phyloP scores from a whole-genome alignment of 768 basidiomycete genomes.

The Suillus ampliporus region DNA sequence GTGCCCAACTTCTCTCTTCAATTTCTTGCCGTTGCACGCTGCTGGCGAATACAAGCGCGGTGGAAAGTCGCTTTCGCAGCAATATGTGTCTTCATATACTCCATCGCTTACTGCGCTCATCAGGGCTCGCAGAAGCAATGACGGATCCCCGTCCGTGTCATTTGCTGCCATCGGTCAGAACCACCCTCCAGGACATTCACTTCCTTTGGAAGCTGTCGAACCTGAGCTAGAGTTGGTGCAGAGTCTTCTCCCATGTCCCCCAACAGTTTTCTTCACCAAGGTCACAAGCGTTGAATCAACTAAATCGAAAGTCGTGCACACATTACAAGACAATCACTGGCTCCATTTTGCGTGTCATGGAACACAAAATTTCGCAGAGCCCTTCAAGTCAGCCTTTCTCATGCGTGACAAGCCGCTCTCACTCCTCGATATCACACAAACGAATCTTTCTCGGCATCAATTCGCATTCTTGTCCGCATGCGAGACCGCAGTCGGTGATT shows the following conservation, averaged over 20 bases:
- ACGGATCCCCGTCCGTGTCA: background rate
- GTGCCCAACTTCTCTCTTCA: conserved; percentile 12
- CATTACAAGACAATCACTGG: conserved; percentile 15
- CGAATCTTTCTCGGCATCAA: conserved; percentile 1
- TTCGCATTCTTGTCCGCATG: conserved; percentile 1
- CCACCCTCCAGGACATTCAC: background rate
- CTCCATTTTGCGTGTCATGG: conserved; percentile 30
- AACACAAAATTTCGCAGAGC: conserved; percentile 8
- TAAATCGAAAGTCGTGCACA: background rate
- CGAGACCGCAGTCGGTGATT: conserved; percentile 24
- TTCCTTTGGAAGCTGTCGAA: background rate
- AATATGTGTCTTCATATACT: conserved; percentile 18
- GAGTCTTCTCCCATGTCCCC: background rate
- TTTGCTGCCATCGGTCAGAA: conserved; percentile 15
- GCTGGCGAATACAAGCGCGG: conserved; percentile 3
- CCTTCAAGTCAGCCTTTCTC: conserved; percentile 15
- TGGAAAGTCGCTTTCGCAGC: background rate
- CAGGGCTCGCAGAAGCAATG: conserved; percentile 10
- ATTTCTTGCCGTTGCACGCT: conserved; percentile 18
- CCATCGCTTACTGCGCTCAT: conserved; percentile 14
- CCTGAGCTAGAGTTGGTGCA: background rate
- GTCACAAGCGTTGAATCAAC: background rate
- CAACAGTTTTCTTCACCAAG: conserved; percentile 1
- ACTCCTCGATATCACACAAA: conserved; percentile 10
- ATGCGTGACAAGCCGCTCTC: conserved; percentile 2